Evolutionary conservation across 495 filamentous ascomycete genomes (phyloP).

Genomic region (Penicillium macrosclerotiorum): DNA sequence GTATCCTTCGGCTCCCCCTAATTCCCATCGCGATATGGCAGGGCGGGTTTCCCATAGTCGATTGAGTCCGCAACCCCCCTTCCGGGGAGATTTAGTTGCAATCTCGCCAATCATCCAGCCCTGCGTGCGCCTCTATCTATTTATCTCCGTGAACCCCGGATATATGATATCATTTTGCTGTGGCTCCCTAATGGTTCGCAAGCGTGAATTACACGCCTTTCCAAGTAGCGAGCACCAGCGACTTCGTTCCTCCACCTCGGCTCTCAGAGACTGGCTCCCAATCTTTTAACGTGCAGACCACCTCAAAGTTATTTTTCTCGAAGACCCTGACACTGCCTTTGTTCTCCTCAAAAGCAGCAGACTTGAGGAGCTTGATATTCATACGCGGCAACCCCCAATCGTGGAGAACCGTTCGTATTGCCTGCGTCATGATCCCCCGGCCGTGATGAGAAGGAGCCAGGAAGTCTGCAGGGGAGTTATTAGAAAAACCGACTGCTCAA

Average conservation of each 20-base stretch:
- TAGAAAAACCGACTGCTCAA: too few species aligned
- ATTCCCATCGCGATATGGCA: too few species aligned
- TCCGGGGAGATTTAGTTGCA: too few species aligned
- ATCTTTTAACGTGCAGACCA: conserved; percentile 13
- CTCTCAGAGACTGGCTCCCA: conserved; percentile 11
- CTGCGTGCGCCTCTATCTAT: too few species aligned
- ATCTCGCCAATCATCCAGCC: too few species aligned
- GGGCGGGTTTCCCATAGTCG: too few species aligned
- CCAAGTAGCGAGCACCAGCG: conserved; percentile 3
- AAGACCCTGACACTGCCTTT: conserved; percentile 23
- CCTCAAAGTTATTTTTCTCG: conserved; percentile 24
- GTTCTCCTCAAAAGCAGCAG: conserved; percentile 20
- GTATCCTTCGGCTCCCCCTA: too few species aligned
- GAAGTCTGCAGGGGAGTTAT: conserved; percentile 18
- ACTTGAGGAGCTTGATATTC: conserved; percentile 21
- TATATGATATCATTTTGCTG: conserved; percentile 3
- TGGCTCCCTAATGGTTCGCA: too few species aligned
- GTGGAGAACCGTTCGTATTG: conserved; percentile 13
- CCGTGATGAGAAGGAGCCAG: conserved; percentile 22
- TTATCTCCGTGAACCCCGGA: too few species aligned
- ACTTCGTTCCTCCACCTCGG: conserved; percentile 19
- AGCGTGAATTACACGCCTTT: too few species aligned
- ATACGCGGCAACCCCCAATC: conserved; percentile 29
- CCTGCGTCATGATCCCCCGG: conserved; percentile 28
- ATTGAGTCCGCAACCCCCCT: too few species aligned